Base-by-base conservation (phyloP, 768 basidiomycete species). In the Cantharellus cinnabarinus region DNA sequence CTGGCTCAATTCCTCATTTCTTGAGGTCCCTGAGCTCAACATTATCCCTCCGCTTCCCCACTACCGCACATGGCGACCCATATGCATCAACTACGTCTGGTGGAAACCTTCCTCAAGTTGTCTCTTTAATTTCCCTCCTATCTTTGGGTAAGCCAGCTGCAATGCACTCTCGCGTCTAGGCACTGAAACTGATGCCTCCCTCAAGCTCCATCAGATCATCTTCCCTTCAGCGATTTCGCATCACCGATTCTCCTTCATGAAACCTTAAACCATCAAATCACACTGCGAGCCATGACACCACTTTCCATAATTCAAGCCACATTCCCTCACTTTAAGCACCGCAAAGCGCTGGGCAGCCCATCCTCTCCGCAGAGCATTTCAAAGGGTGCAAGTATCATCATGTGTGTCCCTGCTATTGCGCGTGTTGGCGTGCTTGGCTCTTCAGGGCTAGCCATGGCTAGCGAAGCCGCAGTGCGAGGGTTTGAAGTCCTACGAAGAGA, bases 11-110 rank as follows among this genome's bases (percentile, higher is more conserved):
- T 55, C 76, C 80, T 0, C 73, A 79, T 51, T 91, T 91, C 73
- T 73, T 91, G 48, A 82, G 89, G 58, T 89, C 88, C 4, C 72
- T 93, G 42, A 75, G 80, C 2, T 83, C 89, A 0, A 81, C 86
- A 0, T 75, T 93, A 4, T 83, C 84, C 15, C 82, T 87, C 62
- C 79, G 80, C 54, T 93, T 89, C 71, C 89, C 89, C 2, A 77
- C 88, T 63, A 81, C 77, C 41, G 69, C 80, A 4, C 72, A 84
- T 2, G 89, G 89, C 35, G 90, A 93, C 68, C 89, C 89, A 2
- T 86, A 81, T 53, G 34, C 35, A 41, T 57, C 67, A 7, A 56
- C 4, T 5, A 56, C 64, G 52, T 59, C 64, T 50, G 10, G 10
- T 10, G 10, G 10, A 10, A 48, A 48, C 44, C 10, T 65, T 2